Base-by-base conservation (phyloP, 208 protist genomes). In the Strigomonas culicis region DNA sequence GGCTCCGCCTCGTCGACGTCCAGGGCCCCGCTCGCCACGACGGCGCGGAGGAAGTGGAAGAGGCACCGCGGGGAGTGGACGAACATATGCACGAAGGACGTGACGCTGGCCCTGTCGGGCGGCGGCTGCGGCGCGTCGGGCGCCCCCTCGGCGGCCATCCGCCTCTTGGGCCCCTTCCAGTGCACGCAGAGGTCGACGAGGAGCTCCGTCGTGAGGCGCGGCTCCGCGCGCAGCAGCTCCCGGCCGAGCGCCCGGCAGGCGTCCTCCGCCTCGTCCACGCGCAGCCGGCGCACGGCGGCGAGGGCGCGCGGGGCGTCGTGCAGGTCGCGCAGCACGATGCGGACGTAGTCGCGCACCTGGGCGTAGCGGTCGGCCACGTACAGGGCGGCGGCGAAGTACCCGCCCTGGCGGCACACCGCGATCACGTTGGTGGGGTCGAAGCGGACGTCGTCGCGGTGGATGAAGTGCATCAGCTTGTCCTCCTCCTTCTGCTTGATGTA, bases 341-440 rank as follows among this genome's bases (percentile, higher is more conserved):
- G 82, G 0, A 98, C 77, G 62, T 91, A 96, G 62, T 86, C 90
- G 31, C 89, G 79, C 31, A 94, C 85, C 49, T 91, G 61, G 4
- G 84, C 77, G 68, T 94, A 90, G 36, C 85, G 85, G 53, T 91
- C 70, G 0, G 94, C 79, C 21, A 98, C 66, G 53, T 86, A 86
- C 19, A 98, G 68, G 15, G 94, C 94, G 34, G 96, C 88, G 49
- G 91, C 77, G 34, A 82, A 88, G 77, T 97, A 97, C 8, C 90
- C 83, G 19, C 92, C 93, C 51, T 93, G 79, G n/a, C 92, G 75
- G 63, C 92, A 97, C 1, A 98, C 93, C 31, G 77, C 88, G 59
- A 99, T 98, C 1, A 96, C 97, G 22, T 95, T 98, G 55, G 94
- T 88, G 0, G 97, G 80, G 39, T 99, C 95, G 68, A 98, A 98